These are phyloP conservation scores for Dacryopinax spathularia DNA, from an alignment of 768 basidiomycete species.

Conservation along the genomic window DNA sequence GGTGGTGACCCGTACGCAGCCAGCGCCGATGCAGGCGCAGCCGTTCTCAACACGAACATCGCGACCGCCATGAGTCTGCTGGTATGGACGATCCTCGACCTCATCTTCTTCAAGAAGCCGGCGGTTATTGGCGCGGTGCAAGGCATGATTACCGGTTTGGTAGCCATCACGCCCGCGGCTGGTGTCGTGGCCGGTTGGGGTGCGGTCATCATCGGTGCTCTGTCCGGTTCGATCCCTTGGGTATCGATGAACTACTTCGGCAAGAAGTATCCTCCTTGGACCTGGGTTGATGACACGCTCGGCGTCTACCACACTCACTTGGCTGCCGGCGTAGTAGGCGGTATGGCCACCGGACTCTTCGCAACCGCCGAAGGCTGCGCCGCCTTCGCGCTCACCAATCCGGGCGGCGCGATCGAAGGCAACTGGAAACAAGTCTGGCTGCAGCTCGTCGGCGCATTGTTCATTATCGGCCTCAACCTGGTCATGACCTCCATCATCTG, in stretches of 20 bases:
- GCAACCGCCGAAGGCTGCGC: constrained; percentile 9
- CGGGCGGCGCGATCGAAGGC: constrained; percentile 7
- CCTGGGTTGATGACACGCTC: constrained; percentile 6
- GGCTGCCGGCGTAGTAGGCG: background rate
- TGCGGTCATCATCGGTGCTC: constrained; percentile 7
- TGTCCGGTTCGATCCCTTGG: constrained; percentile 9
- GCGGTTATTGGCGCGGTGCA: constrained; percentile 10
- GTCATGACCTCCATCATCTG: constrained; percentile 6
- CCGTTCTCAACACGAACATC: constrained; percentile 12
- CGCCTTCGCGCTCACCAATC: constrained; percentile 6
- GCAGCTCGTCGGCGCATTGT: constrained; percentile 8
- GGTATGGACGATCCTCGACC: constrained; percentile 10
- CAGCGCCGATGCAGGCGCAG: constrained; percentile 8
- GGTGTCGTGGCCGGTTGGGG: constrained; percentile 10
- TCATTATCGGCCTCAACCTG: constrained; percentile 7
- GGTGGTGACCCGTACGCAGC: constrained; percentile 7
- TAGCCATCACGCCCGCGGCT: constrained; percentile 10
- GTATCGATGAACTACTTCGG: constrained; percentile 4
- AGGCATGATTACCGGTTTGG: constrained; percentile 11
- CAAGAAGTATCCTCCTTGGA: background rate
- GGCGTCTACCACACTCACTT: constrained; percentile 7
- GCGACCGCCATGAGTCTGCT: constrained; percentile 7
- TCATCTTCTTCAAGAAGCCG: constrained; percentile 10
- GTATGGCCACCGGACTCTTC: constrained; percentile 5
- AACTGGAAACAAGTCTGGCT: constrained; percentile 8